Evolutionary conservation across 2,329 filamentous ascomycete genomes (phyloP), one percentile per base, ranked within the genome.

Genomic region (Parascedosporium putredinis): DNA sequence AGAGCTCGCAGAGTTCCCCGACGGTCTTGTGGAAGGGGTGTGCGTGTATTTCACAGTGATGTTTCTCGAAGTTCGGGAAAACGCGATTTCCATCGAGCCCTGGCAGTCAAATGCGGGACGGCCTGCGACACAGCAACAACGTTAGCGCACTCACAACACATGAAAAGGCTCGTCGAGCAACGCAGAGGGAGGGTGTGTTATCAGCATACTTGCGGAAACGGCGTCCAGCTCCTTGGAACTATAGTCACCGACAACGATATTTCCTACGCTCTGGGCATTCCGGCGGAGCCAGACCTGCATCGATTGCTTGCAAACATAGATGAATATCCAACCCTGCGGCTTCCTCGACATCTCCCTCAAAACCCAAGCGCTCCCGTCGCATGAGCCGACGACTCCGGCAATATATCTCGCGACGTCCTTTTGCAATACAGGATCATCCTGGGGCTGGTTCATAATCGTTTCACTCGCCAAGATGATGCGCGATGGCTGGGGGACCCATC

Each of bases 21-120:
- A 81, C 75, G 0, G 75, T 76, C 56, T 67, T 73, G 58, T 81
- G 78, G n/a, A 80, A 57, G 3, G 71, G 0, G 72, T 76, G 55
- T 81, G 78, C 27, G 74, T 69, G 55, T 80, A 79, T 51, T 73
- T 74, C 49, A 80, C 64, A 9, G 69, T 66, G 34, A 81, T 71
- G 7, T 65, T 62, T 27, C 71, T 70, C 25, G 63, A 68, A 22
- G 64, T 66, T 50, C 69, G 71, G 5, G 69, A 67, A 54, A 81
- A 80, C 1, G 67, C 59, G 40, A 81, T 67, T 2, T 62, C 67
- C 16, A 80, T 59, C 1, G 66, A 65, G 16, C 78, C 78, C 33
- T 73, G 69, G 52, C 78, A 81, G 55, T 81, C 76, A 54, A 79
- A 81, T 0, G 77, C 77, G 47, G 78, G 78, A 12, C 78, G 74